phyloP scores from a whole-genome alignment of 768 basidiomycete species.

The Hortiboletus campestris region DNA sequence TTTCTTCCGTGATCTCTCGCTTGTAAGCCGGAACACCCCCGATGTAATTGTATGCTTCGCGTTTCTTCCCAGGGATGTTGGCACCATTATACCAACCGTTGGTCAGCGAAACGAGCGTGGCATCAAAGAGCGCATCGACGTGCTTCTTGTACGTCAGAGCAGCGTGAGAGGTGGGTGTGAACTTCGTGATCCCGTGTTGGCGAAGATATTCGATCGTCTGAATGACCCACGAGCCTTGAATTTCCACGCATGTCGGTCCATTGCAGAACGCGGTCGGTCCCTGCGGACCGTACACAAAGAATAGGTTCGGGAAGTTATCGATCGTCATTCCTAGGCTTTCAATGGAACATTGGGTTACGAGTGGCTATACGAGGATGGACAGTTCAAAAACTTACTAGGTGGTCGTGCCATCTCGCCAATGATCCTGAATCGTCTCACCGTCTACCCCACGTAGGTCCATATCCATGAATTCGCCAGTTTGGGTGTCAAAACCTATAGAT shows the following conservation, averaged over 20 bases:
- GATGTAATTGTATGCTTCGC: constrained; percentile 1
- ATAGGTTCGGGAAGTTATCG: constrained; percentile 18
- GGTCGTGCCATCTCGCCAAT: constrained; percentile 12
- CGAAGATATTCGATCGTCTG: constrained; percentile 12
- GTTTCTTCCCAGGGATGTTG: constrained; percentile 12
- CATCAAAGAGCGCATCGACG: not conserved
- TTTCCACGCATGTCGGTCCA: constrained; percentile 9
- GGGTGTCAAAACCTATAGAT: constrained; percentile 2
- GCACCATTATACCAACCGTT: constrained; percentile 1
- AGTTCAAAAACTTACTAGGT: constrained; percentile 12
- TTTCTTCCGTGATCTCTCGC: constrained; percentile 14
- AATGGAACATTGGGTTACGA: not conserved
- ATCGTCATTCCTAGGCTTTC: constrained; percentile 12
- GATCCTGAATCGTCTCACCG: constrained; percentile 13
- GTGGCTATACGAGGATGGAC: not conserved
- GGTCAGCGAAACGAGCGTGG: constrained; percentile 7
- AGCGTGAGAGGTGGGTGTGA: constrained; percentile 5
- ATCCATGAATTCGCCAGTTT: constrained; percentile 2
- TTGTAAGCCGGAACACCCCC: not conserved
- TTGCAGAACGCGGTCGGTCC: constrained; percentile 10
- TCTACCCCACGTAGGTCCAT: constrained; percentile 10
- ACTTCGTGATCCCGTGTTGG: constrained; percentile 9
- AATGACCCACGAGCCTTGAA: constrained; percentile 7
- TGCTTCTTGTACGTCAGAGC: constrained; percentile 8
- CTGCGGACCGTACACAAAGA: constrained; percentile 14